Conservation (phyloP, 2,329 filamentous ascomycete species). For the Calonectria ilicicola region DNA sequence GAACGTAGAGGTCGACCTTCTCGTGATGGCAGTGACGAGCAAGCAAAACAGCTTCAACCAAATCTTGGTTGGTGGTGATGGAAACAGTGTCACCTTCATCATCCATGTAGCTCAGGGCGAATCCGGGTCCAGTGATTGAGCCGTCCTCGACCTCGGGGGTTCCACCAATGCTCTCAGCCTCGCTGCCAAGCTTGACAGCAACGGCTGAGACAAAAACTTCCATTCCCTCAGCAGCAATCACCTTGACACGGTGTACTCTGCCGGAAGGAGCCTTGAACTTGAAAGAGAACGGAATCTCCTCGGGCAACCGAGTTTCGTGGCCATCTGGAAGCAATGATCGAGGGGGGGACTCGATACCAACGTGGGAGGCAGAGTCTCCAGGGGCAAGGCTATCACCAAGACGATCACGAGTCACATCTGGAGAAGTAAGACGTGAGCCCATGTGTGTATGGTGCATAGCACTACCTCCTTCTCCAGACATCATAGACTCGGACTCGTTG, state of each 20-base stretch:
- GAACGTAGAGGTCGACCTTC: slow-evolving; percentile 97
- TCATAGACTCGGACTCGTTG: slow-evolving; percentile 94
- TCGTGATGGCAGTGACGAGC: slow-evolving; percentile 83
- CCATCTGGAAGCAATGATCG: slow-evolving; percentile 69
- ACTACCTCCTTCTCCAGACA: slow-evolving; percentile 90
- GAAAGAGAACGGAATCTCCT: slow-evolving; percentile 91
- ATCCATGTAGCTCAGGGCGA: slow-evolving; percentile 94
- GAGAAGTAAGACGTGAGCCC: slow-evolving; percentile 82
- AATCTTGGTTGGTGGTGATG: slow-evolving; percentile 94
- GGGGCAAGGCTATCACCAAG: slow-evolving; percentile 87
- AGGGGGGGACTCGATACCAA: slow-evolving; percentile 82
- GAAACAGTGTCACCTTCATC: slow-evolving; percentile 97
- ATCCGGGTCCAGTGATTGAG: slow-evolving; percentile 80
- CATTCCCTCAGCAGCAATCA: slow-evolving; percentile 84
- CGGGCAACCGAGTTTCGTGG: slow-evolving; percentile 64
- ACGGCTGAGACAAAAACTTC: slow-evolving; percentile 82
- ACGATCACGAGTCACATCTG: slow-evolving; percentile 78
- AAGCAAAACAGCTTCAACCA: slow-evolving; percentile 88
- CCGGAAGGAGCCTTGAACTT: slow-evolving; percentile 99
- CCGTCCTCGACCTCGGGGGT: slow-evolving; percentile 82
- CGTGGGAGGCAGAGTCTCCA: slow-evolving; percentile 94
- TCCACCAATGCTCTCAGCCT: slow-evolving; percentile 87
- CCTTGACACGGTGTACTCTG: slow-evolving; percentile 91
- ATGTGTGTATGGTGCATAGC: slow-evolving; percentile 74
- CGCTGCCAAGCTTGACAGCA: slow-evolving; percentile 84